Base-by-base conservation (phyloP, 345 rosid genomes). In the Psidium friedrichsthalianum region DNA sequence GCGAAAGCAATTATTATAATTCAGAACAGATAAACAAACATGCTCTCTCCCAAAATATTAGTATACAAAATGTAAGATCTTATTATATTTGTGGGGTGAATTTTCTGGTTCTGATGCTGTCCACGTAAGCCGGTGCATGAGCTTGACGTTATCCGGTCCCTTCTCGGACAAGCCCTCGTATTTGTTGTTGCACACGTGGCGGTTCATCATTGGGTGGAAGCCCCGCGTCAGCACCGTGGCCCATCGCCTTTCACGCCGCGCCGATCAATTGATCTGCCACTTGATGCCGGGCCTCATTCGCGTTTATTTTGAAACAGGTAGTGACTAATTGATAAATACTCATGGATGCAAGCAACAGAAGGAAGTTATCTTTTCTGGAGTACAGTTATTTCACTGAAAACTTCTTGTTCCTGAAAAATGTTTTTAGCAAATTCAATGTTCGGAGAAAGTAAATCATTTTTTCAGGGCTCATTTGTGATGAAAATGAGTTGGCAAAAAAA, bases 381-480 rank as follows among this genome's bases (percentile, higher is more conserved):
- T 64, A 16, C 0, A 22, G 16, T 8, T 64, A 2, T 16, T 64
- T 64, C 22, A 64, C 24, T 7, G 44, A 32, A 64, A 29, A 64
- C 4, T 0, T 32, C 20, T 64, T 5, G 11, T 0, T 8, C 44
- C 6, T 16, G 44, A 8, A 64, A 64, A 27, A 20, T 15, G 3
- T 0, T 32, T 64, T 32, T 32, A 64, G 76, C 6, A 64, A 64
- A 64, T 64, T 64, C 76, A 64, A 3, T 61, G 9, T 29, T 64
- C 42, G 8, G 0, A 32, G 12, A 18, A 64, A 0, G 47, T 16
- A 32, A 64, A 32, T 64, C 6, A 64, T 4, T 64, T 64, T 64
- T 2, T 0, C 0, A 4, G 22, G 20, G 12, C 18, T 7, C 16
- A 16, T 64, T 10, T 0, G 3, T 6, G 20, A 16, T 32, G 44